These are phyloP conservation scores for Jaenimonas drosophilae DNA, from an alignment of 208 protist genomes.

Conservation along the genomic window DNA sequence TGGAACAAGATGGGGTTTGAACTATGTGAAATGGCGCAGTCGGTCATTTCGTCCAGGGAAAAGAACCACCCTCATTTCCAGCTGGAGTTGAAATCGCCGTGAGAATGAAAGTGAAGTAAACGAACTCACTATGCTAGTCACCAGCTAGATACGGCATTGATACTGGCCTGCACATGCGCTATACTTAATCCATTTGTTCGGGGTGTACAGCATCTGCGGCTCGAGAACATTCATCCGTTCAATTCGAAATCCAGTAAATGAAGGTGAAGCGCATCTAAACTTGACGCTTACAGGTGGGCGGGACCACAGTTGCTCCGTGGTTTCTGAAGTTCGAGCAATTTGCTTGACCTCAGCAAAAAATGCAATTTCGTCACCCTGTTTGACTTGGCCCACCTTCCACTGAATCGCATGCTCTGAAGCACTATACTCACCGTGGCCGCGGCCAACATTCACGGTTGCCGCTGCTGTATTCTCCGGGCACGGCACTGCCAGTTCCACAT, in stretches of 20 bases:
- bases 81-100: too few species aligned
- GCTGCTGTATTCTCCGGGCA: slow-evolving; percentile 92
- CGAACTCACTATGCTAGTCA: neutral
- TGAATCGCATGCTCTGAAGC: slow-evolving; percentile 83
- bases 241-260: slow-evolving; percentile 94
- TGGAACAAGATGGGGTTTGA: too few species aligned
- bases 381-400: slow-evolving; percentile 87
- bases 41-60: too few species aligned
- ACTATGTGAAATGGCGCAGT: too few species aligned
- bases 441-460: slow-evolving; percentile 53
- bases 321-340: slow-evolving; percentile 57
- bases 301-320: slow-evolving; percentile 77
- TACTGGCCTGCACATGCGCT: slow-evolving; percentile 96
- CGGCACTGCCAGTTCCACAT: slow-evolving; percentile 81
- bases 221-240: slow-evolving; percentile 90
- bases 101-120: too few species aligned
- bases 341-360: slow-evolving; percentile 91
- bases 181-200: slow-evolving; percentile 98
- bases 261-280: slow-evolving; percentile 94
- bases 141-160: slow-evolving; percentile 92
- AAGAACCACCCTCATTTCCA: too few species aligned
- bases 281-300: slow-evolving; percentile 93
- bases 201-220: slow-evolving; percentile 65
- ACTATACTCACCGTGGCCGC: slow-evolving; percentile 90
- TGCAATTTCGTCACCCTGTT: slow-evolving; percentile 54